Evolutionary conservation across 1,284 basidiomycete species (phyloP), one percentile per base, ranked within the genome.

Genomic region (Boletus mariae): DNA sequence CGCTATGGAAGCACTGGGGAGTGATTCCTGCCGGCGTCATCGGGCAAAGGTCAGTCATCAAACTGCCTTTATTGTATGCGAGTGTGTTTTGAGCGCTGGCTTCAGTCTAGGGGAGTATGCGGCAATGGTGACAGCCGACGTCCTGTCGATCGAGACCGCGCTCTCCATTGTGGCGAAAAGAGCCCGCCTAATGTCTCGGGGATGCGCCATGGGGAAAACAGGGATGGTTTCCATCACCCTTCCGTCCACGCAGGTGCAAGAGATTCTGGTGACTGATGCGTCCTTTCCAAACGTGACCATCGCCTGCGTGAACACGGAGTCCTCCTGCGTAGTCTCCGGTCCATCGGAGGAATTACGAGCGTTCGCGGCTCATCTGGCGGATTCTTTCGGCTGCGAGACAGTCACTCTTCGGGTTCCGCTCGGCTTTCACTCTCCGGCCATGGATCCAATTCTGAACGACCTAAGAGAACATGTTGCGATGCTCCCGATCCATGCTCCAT

Each of bases 61-160:
- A 3, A 5, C 44, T 44, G 8, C 38, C 11, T 29, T 12, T 10
- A 3, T 37, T 25, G 35, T 13, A 5, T 35, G 4, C 1, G 17
- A 8, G 7, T 31, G 1, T 10, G 11, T 13, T 7, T 53, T 46
- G 45, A 47, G 34, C 13, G 9, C 11, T 28, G 17, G 2, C 23
- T 48, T 54, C 26, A 87, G 84, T 62, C 74, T 87, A 32, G 87
- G 87, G 43, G 87, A 89, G 69, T 89, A 87, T 54, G 81, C 80
- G 2, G 85, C 85, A 4, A 73, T 88, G 40, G 82, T 82, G 7
- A 68, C 75, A 17, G 80, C 84, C 0, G 76, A 73, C 0, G 80
- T 86, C 2, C 58, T 89, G 13, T 71, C 71, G 0, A 65, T 87
- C 17, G 71, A 79, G 55, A 78, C 77, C 20, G 84, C 81, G 2